phyloP scores from a whole-genome alignment of 2,329 filamentous ascomycete species.

The Ascochyta pisi region DNA sequence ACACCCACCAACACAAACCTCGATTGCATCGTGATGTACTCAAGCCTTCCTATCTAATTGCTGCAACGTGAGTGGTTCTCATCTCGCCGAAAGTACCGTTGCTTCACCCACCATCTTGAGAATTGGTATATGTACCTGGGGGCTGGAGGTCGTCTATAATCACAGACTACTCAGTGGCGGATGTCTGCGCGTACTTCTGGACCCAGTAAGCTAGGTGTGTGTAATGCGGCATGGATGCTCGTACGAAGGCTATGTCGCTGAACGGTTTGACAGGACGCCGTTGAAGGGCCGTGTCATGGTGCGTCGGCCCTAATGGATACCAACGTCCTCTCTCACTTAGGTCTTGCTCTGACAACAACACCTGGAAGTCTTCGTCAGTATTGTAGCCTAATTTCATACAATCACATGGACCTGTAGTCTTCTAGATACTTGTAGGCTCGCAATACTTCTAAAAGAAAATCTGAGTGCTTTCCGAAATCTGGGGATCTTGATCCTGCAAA shows the following conservation, averaged over 20 bases:
- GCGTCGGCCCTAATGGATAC: not conserved
- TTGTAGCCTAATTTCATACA: too few species aligned
- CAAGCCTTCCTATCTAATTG: not conserved
- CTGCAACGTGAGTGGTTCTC: not conserved
- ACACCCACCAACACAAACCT: conserved; percentile 6
- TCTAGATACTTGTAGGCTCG: too few species aligned
- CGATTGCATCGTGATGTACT: not conserved
- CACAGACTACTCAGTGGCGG: not conserved
- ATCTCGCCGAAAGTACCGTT: not conserved
- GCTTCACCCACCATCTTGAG: too few species aligned
- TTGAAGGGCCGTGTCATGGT: conserved; percentile 2
- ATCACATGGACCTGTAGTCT: too few species aligned
- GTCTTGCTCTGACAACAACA: too few species aligned
- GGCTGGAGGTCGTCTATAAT: too few species aligned
- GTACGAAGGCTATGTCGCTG: conserved; percentile 2
- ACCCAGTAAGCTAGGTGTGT: not conserved
- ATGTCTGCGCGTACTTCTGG: not conserved
- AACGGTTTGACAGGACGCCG: conserved; percentile 7
- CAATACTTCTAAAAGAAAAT: too few species aligned
- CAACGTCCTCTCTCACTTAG: not conserved
- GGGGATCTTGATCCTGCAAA: not conserved
- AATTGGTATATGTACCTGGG: too few species aligned
- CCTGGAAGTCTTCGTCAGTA: too few species aligned
- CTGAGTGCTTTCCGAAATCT: too few species aligned
- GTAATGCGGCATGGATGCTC: not conserved